Evolutionary conservation across 306 rosid species (phyloP).

Genomic region (Castanea mollissima): DNA sequence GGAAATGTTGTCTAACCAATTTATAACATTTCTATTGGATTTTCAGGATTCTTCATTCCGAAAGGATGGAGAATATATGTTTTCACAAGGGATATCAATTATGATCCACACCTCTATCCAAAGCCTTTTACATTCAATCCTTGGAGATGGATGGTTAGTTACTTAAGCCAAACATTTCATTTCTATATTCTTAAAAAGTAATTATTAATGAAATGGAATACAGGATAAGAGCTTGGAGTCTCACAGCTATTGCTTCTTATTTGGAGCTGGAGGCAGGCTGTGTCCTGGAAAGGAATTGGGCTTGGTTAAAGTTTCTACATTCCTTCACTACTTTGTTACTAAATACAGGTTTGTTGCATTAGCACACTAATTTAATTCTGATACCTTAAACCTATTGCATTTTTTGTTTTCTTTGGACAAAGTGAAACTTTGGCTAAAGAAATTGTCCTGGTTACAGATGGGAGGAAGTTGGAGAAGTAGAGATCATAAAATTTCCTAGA

Average conservation of each 20-base stretch:
- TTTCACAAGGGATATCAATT: slow-evolving; percentile 71
- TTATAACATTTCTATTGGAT: neutral
- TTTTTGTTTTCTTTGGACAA: neutral
- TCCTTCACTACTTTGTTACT: slow-evolving; percentile 72
- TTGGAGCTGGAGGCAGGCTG: slow-evolving; percentile 66
- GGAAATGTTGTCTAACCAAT: neutral
- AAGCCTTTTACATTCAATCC: slow-evolving; percentile 72
- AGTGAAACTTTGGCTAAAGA: neutral
- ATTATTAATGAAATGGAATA: slow-evolving; percentile 6
- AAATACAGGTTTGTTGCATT: slow-evolving; percentile 47
- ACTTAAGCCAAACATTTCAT: neutral
- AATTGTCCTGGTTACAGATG: slow-evolving; percentile 42
- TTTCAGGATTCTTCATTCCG: slow-evolving; percentile 64
- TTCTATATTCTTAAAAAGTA: neutral
- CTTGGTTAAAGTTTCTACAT: slow-evolving; percentile 53
- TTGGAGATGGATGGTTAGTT: slow-evolving; percentile 77
- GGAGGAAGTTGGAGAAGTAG: slow-evolving; percentile 66
- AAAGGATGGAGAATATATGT: slow-evolving; percentile 78
- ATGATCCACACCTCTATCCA: slow-evolving; percentile 53
- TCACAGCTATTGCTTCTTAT: slow-evolving; percentile 50
- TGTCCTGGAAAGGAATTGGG: slow-evolving; percentile 86
- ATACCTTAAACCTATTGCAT: neutral
- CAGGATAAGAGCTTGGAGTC: slow-evolving; percentile 62
- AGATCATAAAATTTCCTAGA: slow-evolving; percentile 66
- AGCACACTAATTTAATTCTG: neutral